Conservation (phyloP, 345 rosid genomes). For the rapeseed (Brassica napus) region Da-Ae NC_063446.1:2375001-2375500, state of each 20-base stretch:
- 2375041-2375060: slow-evolving; percentile 58
- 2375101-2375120: background rate
- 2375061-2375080: too few species aligned
- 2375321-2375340: slow-evolving; percentile 33
- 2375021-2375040: slow-evolving; percentile 98
- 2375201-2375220: slow-evolving; percentile 73
- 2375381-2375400: slow-evolving; percentile 95
- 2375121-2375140: slow-evolving; percentile 69
- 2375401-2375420: slow-evolving; percentile 93
- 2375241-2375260: slow-evolving; percentile 91
- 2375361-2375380: slow-evolving; percentile 95
- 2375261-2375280: slow-evolving; percentile 42
- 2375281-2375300: background rate
- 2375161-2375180: slow-evolving; percentile 90
- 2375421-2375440: slow-evolving; percentile 75
- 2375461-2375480: slow-evolving; percentile 42
- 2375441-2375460: slow-evolving; percentile 67
- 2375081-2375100: slow-evolving; percentile 5
- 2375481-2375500: slow-evolving; percentile 44
- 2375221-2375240: slow-evolving; percentile 80
- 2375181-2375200: slow-evolving; percentile 97
- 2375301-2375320: background rate
- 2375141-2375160: slow-evolving; percentile 89
- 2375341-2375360: slow-evolving; percentile 94
- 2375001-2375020: slow-evolving; percentile 93